Evolutionary conservation across 1,139 yeast species (phyloP).

Genomic region (Yamadazyma siamensis): DNA sequence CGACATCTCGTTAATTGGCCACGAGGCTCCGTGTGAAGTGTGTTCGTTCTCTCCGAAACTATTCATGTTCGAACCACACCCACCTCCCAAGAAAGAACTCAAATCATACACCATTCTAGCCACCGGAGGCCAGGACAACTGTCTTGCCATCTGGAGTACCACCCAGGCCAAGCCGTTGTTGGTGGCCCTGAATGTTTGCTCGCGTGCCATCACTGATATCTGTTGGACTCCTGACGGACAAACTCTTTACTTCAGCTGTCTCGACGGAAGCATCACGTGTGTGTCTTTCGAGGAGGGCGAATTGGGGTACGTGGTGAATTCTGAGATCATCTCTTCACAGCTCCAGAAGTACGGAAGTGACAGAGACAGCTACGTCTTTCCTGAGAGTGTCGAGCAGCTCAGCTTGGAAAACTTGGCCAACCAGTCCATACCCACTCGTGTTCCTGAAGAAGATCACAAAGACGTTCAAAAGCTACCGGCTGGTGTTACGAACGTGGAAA

Average conservation of each 20-base stretch:
- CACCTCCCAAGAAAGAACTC: constrained; percentile 16
- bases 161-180: constrained; percentile 57
- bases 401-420: constrained; percentile 60
- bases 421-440: no score
- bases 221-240: constrained; percentile 80
- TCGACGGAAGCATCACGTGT: constrained; percentile 83
- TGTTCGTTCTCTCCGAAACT: constrained; percentile 81
- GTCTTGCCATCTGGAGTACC: constrained; percentile 71
- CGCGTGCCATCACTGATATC: constrained; percentile 67
- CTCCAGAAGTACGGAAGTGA: constrained; percentile 86
- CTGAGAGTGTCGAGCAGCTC: constrained; percentile 82
- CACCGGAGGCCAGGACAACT: constrained; percentile 77
- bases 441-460: constrained; percentile 2
- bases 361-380: constrained; percentile 76
- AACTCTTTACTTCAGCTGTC: constrained; percentile 66
- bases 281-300: constrained; percentile 67
- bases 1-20: constrained; percentile 86
- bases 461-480: neutral
- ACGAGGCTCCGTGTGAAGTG: constrained; percentile 95
- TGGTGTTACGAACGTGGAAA: neutral
- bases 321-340: constrained; percentile 59
- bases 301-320: constrained; percentile 71
- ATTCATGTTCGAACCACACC: constrained; percentile 31
- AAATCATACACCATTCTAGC: constrained; percentile 56
- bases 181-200: constrained; percentile 59